Base-by-base conservation (phyloP, 2,329 filamentous ascomycete species). In the Ophiostoma himal-ulmi region DNA sequence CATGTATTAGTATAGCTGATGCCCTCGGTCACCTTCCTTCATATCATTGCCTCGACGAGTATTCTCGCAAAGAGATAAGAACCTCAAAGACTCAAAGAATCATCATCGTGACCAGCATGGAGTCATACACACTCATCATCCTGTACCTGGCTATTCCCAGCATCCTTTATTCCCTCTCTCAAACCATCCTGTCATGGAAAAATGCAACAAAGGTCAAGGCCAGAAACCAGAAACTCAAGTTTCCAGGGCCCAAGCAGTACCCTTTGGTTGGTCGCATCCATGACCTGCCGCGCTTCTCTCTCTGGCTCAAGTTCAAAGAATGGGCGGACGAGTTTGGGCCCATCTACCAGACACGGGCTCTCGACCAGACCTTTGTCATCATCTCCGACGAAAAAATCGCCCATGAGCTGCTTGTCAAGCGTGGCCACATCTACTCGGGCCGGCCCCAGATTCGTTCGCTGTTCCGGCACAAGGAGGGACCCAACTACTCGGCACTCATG, bases 251-350 rank as follows among this genome's bases (percentile, higher is more conserved):
- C 13, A 79, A 76, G 70, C 82, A 83, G 73, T 83, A 81, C 69
- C 83, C 83, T 54, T 75, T 85, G 30, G 76, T 85, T 22, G 83
- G 83, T 39, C 80, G 83, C 67, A 78, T 84, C 17, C 83, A 84
- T 73, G 83, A 85, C 71, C 73, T 85, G 1, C 80, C 83, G 10
- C 78, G 80, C 60, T 81, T 82, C 71, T 76, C 77, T 30, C 77
- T 84, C 75, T 84, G 83, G 83, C 79, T 83, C 74, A 84, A 84
- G 76, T 83, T 84, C 75, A 81, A 82, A 73, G 80, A 82, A 73
- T 83, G 81, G 81, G 80, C 80, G 14, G 78, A 81, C 68, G 76
- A 76, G 22, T 77, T 80, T 67, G 81, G 81, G 0, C 81, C 81
- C 2, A 82, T 83, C 72, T 83, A 81, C 74, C 77, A 82, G 74